These are phyloP conservation scores for Coprinopsis strossmayeri DNA, from an alignment of 768 basidiomycete genomes.

Conservation along the genomic window DNA sequence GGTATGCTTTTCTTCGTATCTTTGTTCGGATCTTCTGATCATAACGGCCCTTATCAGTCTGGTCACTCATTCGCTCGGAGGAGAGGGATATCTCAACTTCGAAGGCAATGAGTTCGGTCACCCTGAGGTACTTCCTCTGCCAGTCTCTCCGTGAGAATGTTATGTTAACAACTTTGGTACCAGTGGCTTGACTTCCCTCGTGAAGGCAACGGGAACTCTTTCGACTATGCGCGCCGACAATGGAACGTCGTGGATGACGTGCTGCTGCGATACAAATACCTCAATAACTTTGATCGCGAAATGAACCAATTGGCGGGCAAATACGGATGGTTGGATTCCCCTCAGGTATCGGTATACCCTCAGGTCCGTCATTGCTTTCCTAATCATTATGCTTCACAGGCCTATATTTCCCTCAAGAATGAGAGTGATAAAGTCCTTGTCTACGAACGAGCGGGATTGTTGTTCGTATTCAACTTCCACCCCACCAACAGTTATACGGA, in stretches of 20 bases:
- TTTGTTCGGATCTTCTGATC: background rate
- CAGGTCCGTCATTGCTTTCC: constrained; percentile 2
- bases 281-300: constrained; percentile 87
- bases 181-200: constrained; percentile 99
- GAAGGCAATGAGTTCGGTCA: constrained; percentile 99
- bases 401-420: constrained; percentile 91
- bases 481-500: constrained; percentile 85
- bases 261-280: constrained; percentile 84
- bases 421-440: constrained; percentile 91
- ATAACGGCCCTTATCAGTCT: constrained; percentile 40
- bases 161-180: constrained; percentile 5
- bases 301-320: constrained; percentile 86
- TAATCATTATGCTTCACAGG: constrained; percentile 35
- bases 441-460: constrained; percentile 86
- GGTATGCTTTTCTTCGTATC: constrained; percentile 39
- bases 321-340: constrained; percentile 77
- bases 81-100: constrained; percentile 97
- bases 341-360: constrained; percentile 50
- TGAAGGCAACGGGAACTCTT: constrained; percentile 91
- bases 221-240: constrained; percentile 94
- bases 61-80: constrained; percentile 86
- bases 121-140: constrained; percentile 73
- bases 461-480: constrained; percentile 98
- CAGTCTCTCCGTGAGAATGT: constrained; percentile 9
- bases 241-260: constrained; percentile 92